Evolutionary conservation across 306 rosid genomes (phyloP), one percentile per base, ranked within the genome.

Genomic region (Notholithocarpus densiflorus): DNA sequence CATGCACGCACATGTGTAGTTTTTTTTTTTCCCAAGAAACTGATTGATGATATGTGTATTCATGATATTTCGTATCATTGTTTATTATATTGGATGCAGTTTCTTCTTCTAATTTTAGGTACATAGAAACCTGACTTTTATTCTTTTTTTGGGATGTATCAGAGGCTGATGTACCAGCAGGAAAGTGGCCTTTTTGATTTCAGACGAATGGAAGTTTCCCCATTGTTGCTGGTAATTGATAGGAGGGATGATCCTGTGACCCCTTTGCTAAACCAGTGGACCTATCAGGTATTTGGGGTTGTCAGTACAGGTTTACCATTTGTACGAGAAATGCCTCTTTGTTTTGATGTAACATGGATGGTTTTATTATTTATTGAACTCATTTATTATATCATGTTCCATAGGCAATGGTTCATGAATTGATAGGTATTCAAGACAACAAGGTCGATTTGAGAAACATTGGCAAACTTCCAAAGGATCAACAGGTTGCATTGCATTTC

Each of bases 361-460:
- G 60, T 76, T 68, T 81, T 72, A 71, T 29, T 51, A 70, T 57
- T 13, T 61, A 45, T 32, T 70, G 55, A 57, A 79, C 68, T 81
- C 24, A 21, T 79, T 76, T 69, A 3, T 85, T 79, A 7, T 31
- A 29, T 82, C 70, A 72, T 74, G 65, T 62, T 71, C 68, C 82
- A 76, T 80, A 95, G 99, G 99, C 97, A 48, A 95, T 95, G 99
- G 96, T 93, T 86, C 98, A 95, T 77, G 99, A 95, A 83, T 88
- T 95, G 84, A 80, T 95, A 86, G 97, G 94, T 84, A 95, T 95
- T 85, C 86, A 91, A 90, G 99, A 93, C 82, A 95, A 93, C 86
- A 95, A 91, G 81, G 98, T 93, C 71, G 96, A 95, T 86, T 84
- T 95, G 76, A 91, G 86, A 88, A 83, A 87, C 86, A 72, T 87